Evolutionary conservation across 768 basidiomycete genomes (phyloP).

Genomic region (Hygrophorus russula): DNA sequence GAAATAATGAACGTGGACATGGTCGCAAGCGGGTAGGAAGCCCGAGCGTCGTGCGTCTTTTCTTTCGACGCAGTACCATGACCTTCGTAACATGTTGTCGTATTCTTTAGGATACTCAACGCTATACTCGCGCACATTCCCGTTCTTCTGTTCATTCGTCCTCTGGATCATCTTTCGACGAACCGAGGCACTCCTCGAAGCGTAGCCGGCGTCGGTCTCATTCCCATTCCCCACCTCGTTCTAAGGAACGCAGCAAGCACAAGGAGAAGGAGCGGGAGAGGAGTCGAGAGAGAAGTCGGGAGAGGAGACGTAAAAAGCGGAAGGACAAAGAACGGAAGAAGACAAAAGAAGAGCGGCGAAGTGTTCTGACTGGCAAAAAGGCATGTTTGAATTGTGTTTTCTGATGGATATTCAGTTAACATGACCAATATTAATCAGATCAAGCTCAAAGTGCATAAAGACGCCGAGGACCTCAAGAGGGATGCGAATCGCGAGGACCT

Average conservation of each 20-base stretch:
- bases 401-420: background rate
- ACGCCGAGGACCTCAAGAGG: conserved; percentile 41
- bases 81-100: too few relatives aligned
- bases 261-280: conserved; percentile 8
- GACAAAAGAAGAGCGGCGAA: conserved; percentile 37
- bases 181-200: conserved; percentile 7
- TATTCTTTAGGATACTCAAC: too few relatives aligned
- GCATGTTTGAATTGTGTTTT: conserved; percentile 14
- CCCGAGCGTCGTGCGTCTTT: too few relatives aligned
- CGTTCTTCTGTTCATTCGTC: conserved; percentile 6
- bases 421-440: conserved; percentile 30
- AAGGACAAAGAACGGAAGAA: conserved; percentile 21
- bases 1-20: too few relatives aligned
- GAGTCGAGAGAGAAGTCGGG: conserved; percentile 23
- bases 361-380: conserved; percentile 54
- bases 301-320: conserved; percentile 21
- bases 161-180: conserved; percentile 4
- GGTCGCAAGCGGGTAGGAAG: too few relatives aligned
- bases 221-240: conserved; percentile 19
- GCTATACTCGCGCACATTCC: background rate
- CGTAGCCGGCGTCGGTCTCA: conserved; percentile 12
- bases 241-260: conserved; percentile 15
- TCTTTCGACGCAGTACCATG: too few relatives aligned
- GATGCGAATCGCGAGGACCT: conserved; percentile 45
- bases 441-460: conserved; percentile 53